phyloP scores from a whole-genome alignment of 345 rosid genomes.

The Citrus medica region DNA sequence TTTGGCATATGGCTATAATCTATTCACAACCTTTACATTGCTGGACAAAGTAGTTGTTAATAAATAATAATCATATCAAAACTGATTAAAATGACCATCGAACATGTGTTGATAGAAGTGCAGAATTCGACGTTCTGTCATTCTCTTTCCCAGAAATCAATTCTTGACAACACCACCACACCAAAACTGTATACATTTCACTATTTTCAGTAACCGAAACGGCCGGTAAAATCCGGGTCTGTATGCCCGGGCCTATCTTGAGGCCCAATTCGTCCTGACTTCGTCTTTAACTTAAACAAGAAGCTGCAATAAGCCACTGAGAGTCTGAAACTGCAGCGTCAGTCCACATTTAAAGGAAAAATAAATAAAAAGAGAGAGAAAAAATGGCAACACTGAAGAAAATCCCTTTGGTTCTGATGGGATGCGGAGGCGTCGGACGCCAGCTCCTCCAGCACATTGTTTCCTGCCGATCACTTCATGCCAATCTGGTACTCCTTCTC shows the following conservation, averaged over 20 bases:
- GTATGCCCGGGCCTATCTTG: not conserved
- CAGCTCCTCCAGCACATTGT: slow-evolving; percentile 78
- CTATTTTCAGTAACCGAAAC: no score
- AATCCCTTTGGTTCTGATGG: slow-evolving; percentile 67
- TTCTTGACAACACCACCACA: not conserved
- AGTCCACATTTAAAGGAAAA: no score
- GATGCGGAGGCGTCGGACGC: slow-evolving; percentile 93
- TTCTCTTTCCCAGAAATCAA: no score
- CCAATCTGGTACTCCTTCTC: slow-evolving; percentile 40
- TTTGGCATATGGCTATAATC: no score
- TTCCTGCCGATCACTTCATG: slow-evolving; percentile 83
- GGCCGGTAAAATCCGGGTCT: not conserved
- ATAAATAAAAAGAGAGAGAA: no score
- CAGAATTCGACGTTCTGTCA: not conserved
- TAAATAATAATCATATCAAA: no score
- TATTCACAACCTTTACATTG: no score
- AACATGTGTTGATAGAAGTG: not conserved
- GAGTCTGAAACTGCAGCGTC: not conserved
- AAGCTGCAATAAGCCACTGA: no score
- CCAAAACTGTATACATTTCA: not conserved
- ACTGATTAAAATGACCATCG: not conserved
- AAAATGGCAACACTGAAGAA: slow-evolving; percentile 42
- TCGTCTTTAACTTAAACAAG: not conserved
- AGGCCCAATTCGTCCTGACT: not conserved
- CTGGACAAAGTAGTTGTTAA: not conserved